Evolutionary conservation across 345 rosid species (phyloP).

Genomic region (Lepidium africanum): DNA sequence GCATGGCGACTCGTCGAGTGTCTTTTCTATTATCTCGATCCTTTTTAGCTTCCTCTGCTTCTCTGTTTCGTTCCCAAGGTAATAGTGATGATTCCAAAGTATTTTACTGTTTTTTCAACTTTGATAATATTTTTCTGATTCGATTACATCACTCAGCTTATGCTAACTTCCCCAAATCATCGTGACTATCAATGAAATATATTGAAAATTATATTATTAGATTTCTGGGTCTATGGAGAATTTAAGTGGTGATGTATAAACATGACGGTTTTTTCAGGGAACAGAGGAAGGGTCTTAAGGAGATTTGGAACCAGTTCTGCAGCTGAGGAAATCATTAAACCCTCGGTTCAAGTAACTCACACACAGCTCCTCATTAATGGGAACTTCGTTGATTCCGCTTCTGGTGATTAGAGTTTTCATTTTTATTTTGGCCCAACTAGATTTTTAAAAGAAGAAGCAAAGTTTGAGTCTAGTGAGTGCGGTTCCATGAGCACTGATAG

Average conservation of each 20-base stretch:
- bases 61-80: slow-evolving; percentile 38
- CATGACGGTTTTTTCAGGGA: slow-evolving; percentile 32
- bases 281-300: slow-evolving; percentile 26
- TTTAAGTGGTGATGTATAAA: neutral
- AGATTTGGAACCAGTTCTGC: slow-evolving; percentile 60
- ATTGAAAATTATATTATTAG: neutral
- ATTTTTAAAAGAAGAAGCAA: neutral
- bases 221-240: neutral
- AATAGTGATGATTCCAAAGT: no score
- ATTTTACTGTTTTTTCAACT: no score
- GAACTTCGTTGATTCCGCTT: slow-evolving; percentile 75
- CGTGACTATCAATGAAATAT: neutral
- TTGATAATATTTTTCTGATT: neutral
- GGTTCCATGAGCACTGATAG: neutral
- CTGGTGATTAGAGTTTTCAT: slow-evolving; percentile 46
- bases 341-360: slow-evolving; percentile 55
- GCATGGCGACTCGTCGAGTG: slow-evolving; percentile 58
- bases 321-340: slow-evolving; percentile 59
- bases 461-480: neutral
- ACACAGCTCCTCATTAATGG: slow-evolving; percentile 78
- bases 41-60: slow-evolving; percentile 36
- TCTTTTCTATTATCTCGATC: slow-evolving; percentile 49
- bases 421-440: neutral
- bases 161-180: neutral
- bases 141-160: neutral